These are phyloP conservation scores for Claviceps pazoutovae DNA, from an alignment of 2,329 filamentous ascomycete species.

Conservation along the genomic window DNA sequence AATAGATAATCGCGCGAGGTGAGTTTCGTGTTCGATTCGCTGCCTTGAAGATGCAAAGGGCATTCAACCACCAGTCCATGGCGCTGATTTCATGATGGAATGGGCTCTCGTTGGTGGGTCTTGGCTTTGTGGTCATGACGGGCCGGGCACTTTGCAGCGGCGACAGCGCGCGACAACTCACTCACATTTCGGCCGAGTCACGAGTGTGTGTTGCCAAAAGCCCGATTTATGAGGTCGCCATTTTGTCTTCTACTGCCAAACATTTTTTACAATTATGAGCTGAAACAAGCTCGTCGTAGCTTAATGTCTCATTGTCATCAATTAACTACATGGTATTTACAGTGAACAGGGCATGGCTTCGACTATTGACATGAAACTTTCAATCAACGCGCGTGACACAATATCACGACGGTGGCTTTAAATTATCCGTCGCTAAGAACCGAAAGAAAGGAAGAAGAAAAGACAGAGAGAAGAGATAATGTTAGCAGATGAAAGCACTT, in stretches of 20 bases:
- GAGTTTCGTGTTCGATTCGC: not conserved
- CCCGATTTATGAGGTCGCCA: too few relatives aligned
- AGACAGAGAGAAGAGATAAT: not conserved
- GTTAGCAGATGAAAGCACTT: not conserved
- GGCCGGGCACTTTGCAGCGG: not conserved
- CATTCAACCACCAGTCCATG: conserved; percentile 13
- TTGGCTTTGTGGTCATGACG: not conserved
- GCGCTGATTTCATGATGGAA: conserved; percentile 20
- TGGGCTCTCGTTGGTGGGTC: conserved; percentile 9
- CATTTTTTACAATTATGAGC: not conserved
- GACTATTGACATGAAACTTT: not conserved
- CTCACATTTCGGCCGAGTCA: too few relatives aligned
- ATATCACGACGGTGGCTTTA: conserved; percentile 60
- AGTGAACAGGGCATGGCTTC: not conserved
- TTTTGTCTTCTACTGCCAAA: not conserved
- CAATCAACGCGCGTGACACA: not conserved
- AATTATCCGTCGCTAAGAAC: conserved; percentile 60
- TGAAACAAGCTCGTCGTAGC: not conserved
- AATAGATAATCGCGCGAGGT: not conserved
- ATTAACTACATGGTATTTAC: not conserved
- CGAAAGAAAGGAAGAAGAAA: not conserved
- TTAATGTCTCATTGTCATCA: not conserved
- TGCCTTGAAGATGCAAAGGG: not conserved
- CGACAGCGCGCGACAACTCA: not conserved
- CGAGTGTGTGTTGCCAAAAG: too few relatives aligned